Base-by-base conservation (phyloP, 768 basidiomycete genomes). In the Phlegmacium glaucopus region DNA sequence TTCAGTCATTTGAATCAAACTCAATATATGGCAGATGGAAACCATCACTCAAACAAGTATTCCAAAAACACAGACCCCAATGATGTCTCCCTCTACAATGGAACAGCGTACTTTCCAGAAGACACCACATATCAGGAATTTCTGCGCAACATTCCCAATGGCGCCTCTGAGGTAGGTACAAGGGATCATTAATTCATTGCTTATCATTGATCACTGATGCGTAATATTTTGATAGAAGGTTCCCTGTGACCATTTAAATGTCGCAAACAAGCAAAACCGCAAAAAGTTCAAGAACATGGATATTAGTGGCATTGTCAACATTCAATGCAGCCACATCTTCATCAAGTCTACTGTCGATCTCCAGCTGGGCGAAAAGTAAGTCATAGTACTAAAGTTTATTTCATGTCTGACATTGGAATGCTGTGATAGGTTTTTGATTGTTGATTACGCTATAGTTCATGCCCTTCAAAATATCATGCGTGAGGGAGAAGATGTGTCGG, bases 231-330 rank as follows among this genome's bases (percentile, higher is more conserved):
- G n/a, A 7, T 25, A 36, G 4, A 26, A 29, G n/a, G n/a, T n/a
- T n/a, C n/a, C n/a, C n/a, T n/a, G n/a, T n/a, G n/a, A n/a, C n/a
- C n/a, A 58, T 45, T 47, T 64, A 1, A 59, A 63, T 3, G 63
- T 55, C 2, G 44, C 58, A 4, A 61, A 61, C 18, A 59, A 57
- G 10, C 61, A 62, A 35, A 50, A 62, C 30, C 30, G 48, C 11
- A 60, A 56, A 48, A 62, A 64, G 38, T 64, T 65, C 50, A 59
- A 60, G 36, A 61, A 61, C 28, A 57, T 58, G 54, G 53, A 55
- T 17, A 52, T 61, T 1, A 59, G 59, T 0, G 64, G 64, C 0
- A 49, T 63, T 1, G 59, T 64, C 11, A 57, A 61, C 17, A 39
- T 55, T 2, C 60, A 63, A 41, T 67, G 66, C 37, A 42, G 48